Conservation (phyloP, 495 filamentous ascomycete species). For the Penicillium diatomitis region DNA sequence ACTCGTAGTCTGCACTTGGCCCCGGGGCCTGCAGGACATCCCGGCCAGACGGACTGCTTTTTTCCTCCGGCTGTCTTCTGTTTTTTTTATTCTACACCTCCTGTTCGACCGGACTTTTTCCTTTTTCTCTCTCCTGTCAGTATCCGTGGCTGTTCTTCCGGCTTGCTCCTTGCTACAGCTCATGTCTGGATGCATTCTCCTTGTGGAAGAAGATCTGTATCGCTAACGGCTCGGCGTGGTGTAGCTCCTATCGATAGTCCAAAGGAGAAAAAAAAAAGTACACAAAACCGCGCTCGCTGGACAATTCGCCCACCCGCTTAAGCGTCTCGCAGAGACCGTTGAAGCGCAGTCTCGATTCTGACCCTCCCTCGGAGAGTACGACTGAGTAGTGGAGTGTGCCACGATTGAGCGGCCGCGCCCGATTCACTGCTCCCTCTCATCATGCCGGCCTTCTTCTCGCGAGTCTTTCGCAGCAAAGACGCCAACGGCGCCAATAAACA, state of each 20-base stretch:
- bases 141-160: conserved; percentile 10
- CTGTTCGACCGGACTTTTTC: neutral
- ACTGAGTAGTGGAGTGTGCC: neutral
- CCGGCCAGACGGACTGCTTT: conserved; percentile 5
- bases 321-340: too few relatives aligned
- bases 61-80: too few relatives aligned
- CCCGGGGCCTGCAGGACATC: conserved; percentile 34
- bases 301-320: neutral
- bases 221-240: conserved; percentile 8
- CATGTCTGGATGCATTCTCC: neutral
- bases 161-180: conserved; percentile 6
- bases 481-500: conserved; percentile 49
- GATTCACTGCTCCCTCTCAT: conserved; percentile 8
- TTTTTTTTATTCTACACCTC: too few relatives aligned
- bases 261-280: conserved; percentile 3
- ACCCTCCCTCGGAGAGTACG: neutral
- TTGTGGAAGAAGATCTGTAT: too few relatives aligned
- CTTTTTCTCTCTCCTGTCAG: conserved; percentile 5
- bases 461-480: conserved; percentile 63
- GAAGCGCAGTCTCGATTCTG: neutral
- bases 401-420: conserved; percentile 3
- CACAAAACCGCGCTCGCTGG: neutral
- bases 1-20: conserved; percentile 16
- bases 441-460: conserved; percentile 58
- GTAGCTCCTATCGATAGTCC: conserved; percentile 5